Evolutionary conservation across 139 green algal genomes (phyloP).

Genomic region (Picochlorum sp.): DNA sequence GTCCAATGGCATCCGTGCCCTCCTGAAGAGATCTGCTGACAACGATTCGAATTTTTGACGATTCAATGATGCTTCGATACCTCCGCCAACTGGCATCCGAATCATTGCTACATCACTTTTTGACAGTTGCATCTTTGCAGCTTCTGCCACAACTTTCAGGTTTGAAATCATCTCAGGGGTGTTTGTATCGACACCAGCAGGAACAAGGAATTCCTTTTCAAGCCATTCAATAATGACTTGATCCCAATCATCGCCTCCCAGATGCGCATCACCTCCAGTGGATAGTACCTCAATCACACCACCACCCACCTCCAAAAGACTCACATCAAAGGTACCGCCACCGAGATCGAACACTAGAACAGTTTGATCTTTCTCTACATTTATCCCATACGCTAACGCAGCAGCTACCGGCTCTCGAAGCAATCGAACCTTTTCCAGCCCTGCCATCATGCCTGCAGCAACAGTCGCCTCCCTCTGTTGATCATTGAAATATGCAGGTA

Average conservation of each 20-base stretch:
- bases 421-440: constrained; percentile 67
- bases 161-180: constrained; percentile 39
- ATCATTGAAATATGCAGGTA: constrained; percentile 84
- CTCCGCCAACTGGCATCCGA: constrained; percentile 58
- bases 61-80: constrained; percentile 44
- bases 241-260: constrained; percentile 85
- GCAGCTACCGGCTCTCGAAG: constrained; percentile 78
- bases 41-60: constrained; percentile 54
- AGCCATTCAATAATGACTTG: constrained; percentile 58
- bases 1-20: constrained; percentile 58
- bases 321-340: constrained; percentile 83
- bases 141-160: constrained; percentile 55
- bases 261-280: constrained; percentile 70
- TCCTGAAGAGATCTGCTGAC: constrained; percentile 47
- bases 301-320: constrained; percentile 72
- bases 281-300: constrained; percentile 79
- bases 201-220: constrained; percentile 35
- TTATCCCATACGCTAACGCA: constrained; percentile 79
- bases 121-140: constrained; percentile 67
- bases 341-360: constrained; percentile 88
- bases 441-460: constrained; percentile 60
- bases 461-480: constrained; percentile 65
- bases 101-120: constrained; percentile 23
- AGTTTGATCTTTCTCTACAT: constrained; percentile 63
- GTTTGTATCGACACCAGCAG: constrained; percentile 18